phyloP scores from a whole-genome alignment of 2,329 filamentous ascomycete genomes.

The Periconia sp. region DNA sequence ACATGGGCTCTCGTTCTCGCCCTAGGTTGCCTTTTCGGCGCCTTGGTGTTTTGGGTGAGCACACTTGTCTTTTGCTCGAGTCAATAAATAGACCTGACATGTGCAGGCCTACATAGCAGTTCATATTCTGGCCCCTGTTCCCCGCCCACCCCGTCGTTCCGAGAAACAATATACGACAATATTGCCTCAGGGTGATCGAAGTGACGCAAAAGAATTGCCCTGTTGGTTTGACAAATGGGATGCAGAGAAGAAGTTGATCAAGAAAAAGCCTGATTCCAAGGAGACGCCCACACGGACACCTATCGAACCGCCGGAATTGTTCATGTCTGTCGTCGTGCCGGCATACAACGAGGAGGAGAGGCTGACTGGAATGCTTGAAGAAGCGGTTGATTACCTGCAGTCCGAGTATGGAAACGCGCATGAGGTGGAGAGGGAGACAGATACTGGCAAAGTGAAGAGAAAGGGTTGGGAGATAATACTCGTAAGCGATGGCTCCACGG shows the following conservation, averaged over 20 bases:
- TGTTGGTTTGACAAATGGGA: conserved; percentile 85
- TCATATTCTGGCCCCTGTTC: conserved; percentile 76
- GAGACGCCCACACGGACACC: conserved; percentile 45
- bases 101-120: conserved; percentile 67
- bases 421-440: conserved; percentile 42
- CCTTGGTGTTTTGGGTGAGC: conserved; percentile 31
- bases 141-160: conserved; percentile 70
- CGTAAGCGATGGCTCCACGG: conserved; percentile 85
- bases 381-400: conserved; percentile 86
- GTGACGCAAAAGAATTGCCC: conserved; percentile 62
- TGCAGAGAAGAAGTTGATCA: conserved; percentile 55
- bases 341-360: conserved; percentile 93
- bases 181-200: conserved; percentile 62
- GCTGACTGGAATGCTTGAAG: conserved; percentile 80
- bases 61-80: conserved; percentile 5
- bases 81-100: background rate
- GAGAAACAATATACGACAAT: conserved; percentile 87
- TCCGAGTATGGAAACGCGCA: conserved; percentile 65
- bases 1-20: conserved; percentile 34
- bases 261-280: conserved; percentile 40
- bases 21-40: conserved; percentile 23
- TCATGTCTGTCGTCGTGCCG: conserved; percentile 88
- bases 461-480: conserved; percentile 89
- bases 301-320: conserved; percentile 77
- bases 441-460: conserved; percentile 57